Conservation (phyloP, 2,329 filamentous ascomycete genomes). For the Mycogone perniciosa region DNA sequence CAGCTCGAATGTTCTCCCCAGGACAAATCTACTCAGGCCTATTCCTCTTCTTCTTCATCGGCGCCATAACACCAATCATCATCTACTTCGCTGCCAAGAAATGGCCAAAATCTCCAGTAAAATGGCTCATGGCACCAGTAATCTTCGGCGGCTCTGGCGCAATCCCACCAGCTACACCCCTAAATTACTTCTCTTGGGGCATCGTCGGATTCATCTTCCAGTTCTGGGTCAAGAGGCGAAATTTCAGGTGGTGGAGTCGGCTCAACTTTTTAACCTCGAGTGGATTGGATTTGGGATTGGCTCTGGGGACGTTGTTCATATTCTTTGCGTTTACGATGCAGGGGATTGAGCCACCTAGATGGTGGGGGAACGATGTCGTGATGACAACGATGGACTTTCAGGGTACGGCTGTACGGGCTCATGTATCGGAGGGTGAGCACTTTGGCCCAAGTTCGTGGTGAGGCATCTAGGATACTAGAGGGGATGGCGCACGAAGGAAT, state of each 20-base stretch:
- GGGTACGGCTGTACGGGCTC: conserved; percentile 52
- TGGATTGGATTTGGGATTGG: conserved; percentile 62
- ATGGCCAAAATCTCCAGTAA: conserved; percentile 44
- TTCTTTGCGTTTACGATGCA: conserved; percentile 64
- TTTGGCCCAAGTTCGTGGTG: conserved; percentile 57
- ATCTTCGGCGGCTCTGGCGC: conserved; percentile 54
- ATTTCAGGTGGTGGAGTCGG: conserved; percentile 65
- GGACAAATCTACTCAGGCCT: conserved; percentile 56
- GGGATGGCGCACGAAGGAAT: too few species aligned
- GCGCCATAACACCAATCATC: conserved; percentile 45
- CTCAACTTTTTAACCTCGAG: conserved; percentile 69
- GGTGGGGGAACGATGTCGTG: conserved; percentile 63
- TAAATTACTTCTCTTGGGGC: conserved; percentile 71
- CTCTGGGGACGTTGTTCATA: conserved; percentile 59
- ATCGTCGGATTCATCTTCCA: conserved; percentile 67
- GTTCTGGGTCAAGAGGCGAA: conserved; percentile 55
- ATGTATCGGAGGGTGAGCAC: conserved; percentile 45
- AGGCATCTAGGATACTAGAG: background rate
- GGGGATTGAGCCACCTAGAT: conserved; percentile 53
- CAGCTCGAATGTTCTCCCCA: conserved; percentile 56
- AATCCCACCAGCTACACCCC: conserved; percentile 61
- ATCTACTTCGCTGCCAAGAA: conserved; percentile 45
- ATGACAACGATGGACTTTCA: conserved; percentile 55
- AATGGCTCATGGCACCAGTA: conserved; percentile 54
- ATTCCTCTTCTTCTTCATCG: conserved; percentile 53